Percentiles rank a stretch among this genome's conserved stretches.
Conservation (phyloP, 805 yeast genomes). For the Kodamaea restingae region DNA sequence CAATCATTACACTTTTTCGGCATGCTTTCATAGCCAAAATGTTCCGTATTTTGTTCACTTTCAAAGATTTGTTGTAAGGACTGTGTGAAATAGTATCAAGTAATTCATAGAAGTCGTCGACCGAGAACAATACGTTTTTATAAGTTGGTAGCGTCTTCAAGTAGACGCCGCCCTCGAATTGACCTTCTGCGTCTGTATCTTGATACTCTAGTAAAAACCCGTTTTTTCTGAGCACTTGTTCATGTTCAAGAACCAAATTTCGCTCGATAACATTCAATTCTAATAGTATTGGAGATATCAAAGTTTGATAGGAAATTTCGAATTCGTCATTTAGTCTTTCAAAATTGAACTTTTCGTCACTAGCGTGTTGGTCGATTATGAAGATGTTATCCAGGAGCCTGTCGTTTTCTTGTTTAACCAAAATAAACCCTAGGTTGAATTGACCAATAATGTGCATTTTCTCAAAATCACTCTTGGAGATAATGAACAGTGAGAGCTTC, state of each 20-base stretch:
- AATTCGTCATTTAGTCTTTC: conserved; percentile 62
- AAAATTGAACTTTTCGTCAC: conserved; percentile 92
- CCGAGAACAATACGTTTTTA: conserved; percentile 69
- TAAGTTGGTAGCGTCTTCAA: conserved; percentile 61
- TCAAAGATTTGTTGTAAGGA: conserved; percentile 24
- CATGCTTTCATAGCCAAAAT: conserved; percentile 97
- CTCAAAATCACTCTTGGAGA: conserved; percentile 68
- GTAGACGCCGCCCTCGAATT: conserved; percentile 43
- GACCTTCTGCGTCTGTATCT: not conserved
- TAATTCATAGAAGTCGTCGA: conserved; percentile 71
- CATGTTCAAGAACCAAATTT: conserved; percentile 59
- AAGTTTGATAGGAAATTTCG: conserved; percentile 54
- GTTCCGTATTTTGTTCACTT: conserved; percentile 74
- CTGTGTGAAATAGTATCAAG: conserved; percentile 60
- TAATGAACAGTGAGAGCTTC: conserved; percentile 48
- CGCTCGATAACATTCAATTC: conserved; percentile 79
- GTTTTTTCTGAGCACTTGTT: conserved; percentile 56
- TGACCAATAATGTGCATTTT: conserved; percentile 85
- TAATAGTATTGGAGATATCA: conserved; percentile 56
- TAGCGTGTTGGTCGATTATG: conserved; percentile 95
- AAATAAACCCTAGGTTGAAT: conserved; percentile 91
- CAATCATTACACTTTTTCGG: conserved; percentile 90
- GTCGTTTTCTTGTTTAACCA: conserved; percentile 37
- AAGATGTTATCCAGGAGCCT: conserved; percentile 31
- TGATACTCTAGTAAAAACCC: conserved; percentile 61